These are phyloP conservation scores for Fusarium gaditjirri DNA, from an alignment of 2,329 filamentous ascomycete species.

Conservation along the genomic window DNA sequence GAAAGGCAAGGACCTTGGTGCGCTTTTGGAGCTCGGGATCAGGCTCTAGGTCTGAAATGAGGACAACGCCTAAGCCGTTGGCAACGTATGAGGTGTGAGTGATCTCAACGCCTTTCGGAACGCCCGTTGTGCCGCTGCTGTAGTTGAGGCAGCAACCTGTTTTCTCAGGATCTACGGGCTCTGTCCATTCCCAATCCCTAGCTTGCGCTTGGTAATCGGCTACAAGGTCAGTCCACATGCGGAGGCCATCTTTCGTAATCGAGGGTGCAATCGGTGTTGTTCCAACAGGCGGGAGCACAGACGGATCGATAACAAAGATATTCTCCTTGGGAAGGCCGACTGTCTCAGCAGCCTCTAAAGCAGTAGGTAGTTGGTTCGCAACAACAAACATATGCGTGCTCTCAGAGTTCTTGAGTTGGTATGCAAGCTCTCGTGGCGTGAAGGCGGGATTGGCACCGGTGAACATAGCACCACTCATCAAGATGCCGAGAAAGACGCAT, in stretches of 20 bases:
- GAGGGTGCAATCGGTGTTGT: constrained; percentile 44
- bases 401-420: constrained; percentile 77
- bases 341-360: constrained; percentile 70
- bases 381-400: constrained; percentile 74
- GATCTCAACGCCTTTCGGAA: constrained; percentile 85
- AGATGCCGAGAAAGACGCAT: constrained; percentile 73
- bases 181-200: constrained; percentile 68
- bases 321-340: constrained; percentile 63
- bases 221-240: constrained; percentile 73
- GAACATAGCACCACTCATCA: constrained; percentile 83
- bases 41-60: constrained; percentile 53
- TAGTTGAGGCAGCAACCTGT: constrained; percentile 79
- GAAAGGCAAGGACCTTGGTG: constrained; percentile 67
- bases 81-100: constrained; percentile 79
- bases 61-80: constrained; percentile 71
- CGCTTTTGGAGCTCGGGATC: constrained; percentile 55
- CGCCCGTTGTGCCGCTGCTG: constrained; percentile 79
- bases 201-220: constrained; percentile 54
- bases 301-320: constrained; percentile 76
- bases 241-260: not conserved
- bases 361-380: constrained; percentile 68
- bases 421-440: constrained; percentile 76
- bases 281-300: constrained; percentile 41
- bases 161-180: constrained; percentile 60
- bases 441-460: constrained; percentile 77